These are phyloP conservation scores for Suillus bovinus DNA, from an alignment of 768 basidiomycete genomes.

Conservation along the genomic window DNA sequence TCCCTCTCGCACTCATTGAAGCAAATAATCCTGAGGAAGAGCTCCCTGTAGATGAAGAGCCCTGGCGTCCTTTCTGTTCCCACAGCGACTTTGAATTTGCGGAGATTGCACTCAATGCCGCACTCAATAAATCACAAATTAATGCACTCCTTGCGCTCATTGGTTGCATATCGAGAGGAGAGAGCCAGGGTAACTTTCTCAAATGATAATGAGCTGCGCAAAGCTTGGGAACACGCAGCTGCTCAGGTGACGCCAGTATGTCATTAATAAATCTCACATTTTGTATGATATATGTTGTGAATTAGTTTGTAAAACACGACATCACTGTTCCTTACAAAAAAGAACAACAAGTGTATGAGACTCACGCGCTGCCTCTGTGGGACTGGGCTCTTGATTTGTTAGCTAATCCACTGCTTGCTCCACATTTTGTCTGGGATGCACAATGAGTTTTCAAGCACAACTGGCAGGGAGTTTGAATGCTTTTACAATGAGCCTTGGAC, in stretches of 20 bases:
- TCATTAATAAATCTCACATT: too few species aligned
- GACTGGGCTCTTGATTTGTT: too few species aligned
- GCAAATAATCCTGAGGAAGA: background rate
- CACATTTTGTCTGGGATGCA: too few species aligned
- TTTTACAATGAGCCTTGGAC: too few species aligned
- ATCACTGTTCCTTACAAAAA: too few species aligned
- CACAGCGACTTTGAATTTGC: constrained; percentile 12
- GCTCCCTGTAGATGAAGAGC: background rate
- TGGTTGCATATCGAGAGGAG: constrained; percentile 12
- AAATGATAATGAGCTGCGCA: constrained; percentile 6
- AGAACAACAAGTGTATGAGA: too few species aligned
- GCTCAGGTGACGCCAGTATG: constrained; percentile 6
- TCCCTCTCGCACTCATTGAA: background rate
- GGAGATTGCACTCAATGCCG: constrained; percentile 13
- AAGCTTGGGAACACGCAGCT: constrained; percentile 2
- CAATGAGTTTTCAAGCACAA: too few species aligned
- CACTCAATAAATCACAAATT: constrained; percentile 10
- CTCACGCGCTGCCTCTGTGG: too few species aligned
- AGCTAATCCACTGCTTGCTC: too few species aligned
- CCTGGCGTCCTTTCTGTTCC: constrained; percentile 13
- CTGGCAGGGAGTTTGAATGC: too few species aligned
- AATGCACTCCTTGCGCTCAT: constrained; percentile 11
- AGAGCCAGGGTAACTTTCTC: constrained; percentile 15
- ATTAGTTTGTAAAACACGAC: too few species aligned
- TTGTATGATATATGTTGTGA: too few species aligned